Conservation (phyloP, 495 filamentous ascomycete species). For the Aspergillus homomorphus region DNA sequence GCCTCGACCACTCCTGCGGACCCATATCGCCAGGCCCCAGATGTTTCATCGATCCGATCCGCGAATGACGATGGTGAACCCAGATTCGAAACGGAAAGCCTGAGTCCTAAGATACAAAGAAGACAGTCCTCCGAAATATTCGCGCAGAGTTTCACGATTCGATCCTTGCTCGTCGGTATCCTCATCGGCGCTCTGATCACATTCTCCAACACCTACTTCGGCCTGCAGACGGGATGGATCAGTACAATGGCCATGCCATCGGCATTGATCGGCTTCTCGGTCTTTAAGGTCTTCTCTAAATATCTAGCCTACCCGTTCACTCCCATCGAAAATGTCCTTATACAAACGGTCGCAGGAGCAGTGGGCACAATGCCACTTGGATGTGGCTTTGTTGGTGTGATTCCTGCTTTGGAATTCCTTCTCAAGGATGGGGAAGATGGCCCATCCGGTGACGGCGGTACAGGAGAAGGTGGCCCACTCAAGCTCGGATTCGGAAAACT, state of each 20-base stretch:
- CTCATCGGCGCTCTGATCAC: slow-evolving; percentile 84
- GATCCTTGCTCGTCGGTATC: slow-evolving; percentile 77
- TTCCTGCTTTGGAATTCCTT: slow-evolving; percentile 88
- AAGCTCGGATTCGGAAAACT: slow-evolving; percentile 68
- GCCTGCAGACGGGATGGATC: slow-evolving; percentile 93
- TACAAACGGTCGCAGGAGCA: slow-evolving; percentile 92
- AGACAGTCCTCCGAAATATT: slow-evolving; percentile 23
- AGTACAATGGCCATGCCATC: slow-evolving; percentile 88
- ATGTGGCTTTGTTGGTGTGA: slow-evolving; percentile 91
- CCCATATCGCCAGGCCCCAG: slow-evolving; percentile 11
- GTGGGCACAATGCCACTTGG: slow-evolving; percentile 97
- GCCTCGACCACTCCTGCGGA: slow-evolving; percentile 15
- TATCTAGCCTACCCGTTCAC: slow-evolving; percentile 76
- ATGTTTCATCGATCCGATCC: slow-evolving; percentile 4
- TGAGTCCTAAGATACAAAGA: background rate
- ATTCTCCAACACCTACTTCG: slow-evolving; percentile 97
- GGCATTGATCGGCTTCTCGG: slow-evolving; percentile 90
- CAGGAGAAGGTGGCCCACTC: slow-evolving; percentile 64
- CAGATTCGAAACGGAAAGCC: slow-evolving; percentile 3
- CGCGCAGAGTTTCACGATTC: slow-evolving; percentile 67
- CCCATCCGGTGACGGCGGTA: slow-evolving; percentile 51
- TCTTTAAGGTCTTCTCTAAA: slow-evolving; percentile 77
- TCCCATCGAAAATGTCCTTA: slow-evolving; percentile 94
- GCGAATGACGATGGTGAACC: slow-evolving; percentile 2
- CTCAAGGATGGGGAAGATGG: slow-evolving; percentile 67